Base-by-base conservation (phyloP, 2,329 filamentous ascomycete genomes). In the Ustilaginoidea virens region DNA sequence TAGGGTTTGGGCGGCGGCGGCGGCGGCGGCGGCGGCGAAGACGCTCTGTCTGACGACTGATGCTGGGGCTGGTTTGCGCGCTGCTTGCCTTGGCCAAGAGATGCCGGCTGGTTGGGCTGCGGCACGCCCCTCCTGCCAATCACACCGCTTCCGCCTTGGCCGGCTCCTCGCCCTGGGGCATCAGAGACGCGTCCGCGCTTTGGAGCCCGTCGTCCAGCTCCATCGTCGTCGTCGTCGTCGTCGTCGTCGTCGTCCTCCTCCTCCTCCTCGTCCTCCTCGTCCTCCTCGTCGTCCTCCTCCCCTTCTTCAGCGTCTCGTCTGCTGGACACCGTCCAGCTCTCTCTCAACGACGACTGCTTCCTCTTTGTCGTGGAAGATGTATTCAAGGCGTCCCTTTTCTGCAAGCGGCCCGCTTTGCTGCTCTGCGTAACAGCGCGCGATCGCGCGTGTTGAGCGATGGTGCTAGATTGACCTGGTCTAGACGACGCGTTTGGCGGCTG, bases 1-100 rank as follows among this genome's bases (percentile, higher is more conserved):
- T 66, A 71, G 15, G 47, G 45, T 19, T 36, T 56, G 39, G 33
- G 32, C 2, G 50, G 47, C 3, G 52, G 48, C 10, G 43, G 36
- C 4, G 42, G 38, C 7, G 17, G 14, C 4, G 28, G 17, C 6
- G 38, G 19, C 16, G 17, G n/a, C 7, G 19, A 7, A 20, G 27
- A 29, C 17, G 33, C 32, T 13, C 40, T 28, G 1, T 39, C 36
- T 12, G 31, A 3, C 5, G 5, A 4, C 17, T 22, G 33, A 2
- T 33, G 36, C 7, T 38, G 31, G 3, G 13, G 8, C 16, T 17
- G 23, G 10, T 15, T 21, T 17, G 9, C 7, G 5, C 24, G 32
- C 5, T 19, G 18, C 12, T 10, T 13, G 13, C 28, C 24, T 9
- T 19, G 15, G 14, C 14, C 19, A n/a, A 13, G 18, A 5, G 29